Conservation (phyloP, 2,329 filamentous ascomycete genomes). For the Penicillium sp. region DNA sequence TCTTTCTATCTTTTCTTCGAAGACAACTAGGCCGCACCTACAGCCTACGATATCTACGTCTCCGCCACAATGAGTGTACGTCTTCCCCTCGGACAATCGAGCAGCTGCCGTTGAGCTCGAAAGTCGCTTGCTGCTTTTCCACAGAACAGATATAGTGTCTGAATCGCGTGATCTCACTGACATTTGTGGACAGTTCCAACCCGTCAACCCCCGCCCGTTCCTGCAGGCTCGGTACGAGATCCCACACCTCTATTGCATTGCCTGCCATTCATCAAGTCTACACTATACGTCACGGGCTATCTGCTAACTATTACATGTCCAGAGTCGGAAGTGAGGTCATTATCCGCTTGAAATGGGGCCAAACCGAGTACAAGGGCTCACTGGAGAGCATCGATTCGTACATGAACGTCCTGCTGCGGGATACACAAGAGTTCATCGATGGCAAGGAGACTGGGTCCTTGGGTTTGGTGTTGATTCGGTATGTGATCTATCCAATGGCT, state of each 20-base stretch:
- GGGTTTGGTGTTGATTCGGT: slow-evolving; percentile 90
- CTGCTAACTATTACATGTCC: slow-evolving; percentile 10
- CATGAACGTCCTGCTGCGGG: slow-evolving; percentile 94
- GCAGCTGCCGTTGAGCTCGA: slow-evolving; percentile 7
- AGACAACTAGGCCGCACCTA: neutral
- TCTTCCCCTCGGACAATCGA: slow-evolving; percentile 12
- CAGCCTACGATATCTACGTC: slow-evolving; percentile 4
- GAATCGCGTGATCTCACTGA: neutral
- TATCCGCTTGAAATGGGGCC: slow-evolving; percentile 94
- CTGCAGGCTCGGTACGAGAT: slow-evolving; percentile 76
- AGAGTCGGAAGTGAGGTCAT: slow-evolving; percentile 86
- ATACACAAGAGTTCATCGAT: slow-evolving; percentile 87
- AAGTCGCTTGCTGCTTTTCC: neutral
- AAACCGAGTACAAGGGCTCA: slow-evolving; percentile 92
- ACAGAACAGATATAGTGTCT: neutral
- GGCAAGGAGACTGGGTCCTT: slow-evolving; percentile 77
- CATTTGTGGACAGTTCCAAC: slow-evolving; percentile 60
- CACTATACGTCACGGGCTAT: too few species aligned
- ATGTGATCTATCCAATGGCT: slow-evolving; percentile 24
- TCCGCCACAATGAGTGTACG: slow-evolving; percentile 31
- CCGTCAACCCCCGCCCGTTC: slow-evolving; percentile 93
- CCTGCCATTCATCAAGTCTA: neutral
- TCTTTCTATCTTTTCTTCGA: neutral
- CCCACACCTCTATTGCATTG: slow-evolving; percentile 1
- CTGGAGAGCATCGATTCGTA: slow-evolving; percentile 94